Evolutionary conservation across 441 rosid species (phyloP).

Genomic region (Corymbia citriodora): DNA sequence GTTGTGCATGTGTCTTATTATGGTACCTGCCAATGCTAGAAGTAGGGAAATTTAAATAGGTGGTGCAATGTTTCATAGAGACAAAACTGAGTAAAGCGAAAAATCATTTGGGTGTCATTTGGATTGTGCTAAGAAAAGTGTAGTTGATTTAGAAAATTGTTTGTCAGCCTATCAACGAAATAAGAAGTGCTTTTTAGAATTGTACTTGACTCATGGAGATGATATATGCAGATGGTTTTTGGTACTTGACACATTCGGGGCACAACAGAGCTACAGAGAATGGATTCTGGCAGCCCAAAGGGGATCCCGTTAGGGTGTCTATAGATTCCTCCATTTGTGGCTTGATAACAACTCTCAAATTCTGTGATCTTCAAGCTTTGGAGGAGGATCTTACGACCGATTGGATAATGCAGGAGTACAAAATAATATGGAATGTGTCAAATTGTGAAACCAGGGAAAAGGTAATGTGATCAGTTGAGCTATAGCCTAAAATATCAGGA

Average conservation of each 20-base stretch:
- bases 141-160: not conserved
- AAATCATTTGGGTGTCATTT: not conserved
- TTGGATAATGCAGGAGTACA: conserved; percentile 51
- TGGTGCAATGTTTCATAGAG: not conserved
- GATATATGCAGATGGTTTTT: conserved; percentile 22
- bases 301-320: conserved; percentile 28
- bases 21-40: not conserved
- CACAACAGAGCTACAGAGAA: conserved; percentile 6
- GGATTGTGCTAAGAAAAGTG: not conserved
- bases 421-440: conserved; percentile 18
- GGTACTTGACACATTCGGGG: conserved; percentile 32
- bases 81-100: not conserved
- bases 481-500: not conserved
- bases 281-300: conserved; percentile 44
- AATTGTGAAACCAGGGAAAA: conserved; percentile 17
- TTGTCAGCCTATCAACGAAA: not conserved
- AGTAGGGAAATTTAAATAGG: not conserved
- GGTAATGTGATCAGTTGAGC: conserved; percentile 20
- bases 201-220: not conserved
- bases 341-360: conserved; percentile 39
- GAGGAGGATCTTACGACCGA: conserved; percentile 16
- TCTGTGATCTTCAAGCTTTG: conserved; percentile 23
- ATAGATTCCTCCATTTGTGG: conserved; percentile 27
- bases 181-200: not conserved
- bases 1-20: not conserved